A percentile compares a stretch with the other conserved stretches of the same genome.
Conservation (phyloP, 1,284 basidiomycete genomes). For the Bjerkandera adusta region DNA sequence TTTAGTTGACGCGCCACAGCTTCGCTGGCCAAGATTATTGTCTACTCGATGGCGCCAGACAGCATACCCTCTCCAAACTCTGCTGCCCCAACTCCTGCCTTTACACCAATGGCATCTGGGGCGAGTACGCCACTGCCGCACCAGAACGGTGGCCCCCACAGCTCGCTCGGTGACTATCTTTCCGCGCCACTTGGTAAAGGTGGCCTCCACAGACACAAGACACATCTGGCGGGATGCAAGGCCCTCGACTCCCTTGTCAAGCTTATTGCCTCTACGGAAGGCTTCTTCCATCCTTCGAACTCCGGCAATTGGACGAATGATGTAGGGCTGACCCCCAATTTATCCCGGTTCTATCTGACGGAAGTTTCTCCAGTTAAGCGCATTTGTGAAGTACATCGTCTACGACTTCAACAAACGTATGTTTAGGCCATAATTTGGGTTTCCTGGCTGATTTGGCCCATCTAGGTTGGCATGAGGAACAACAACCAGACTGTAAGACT, state of each 20-base stretch:
- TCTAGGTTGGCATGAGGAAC: conserved; percentile 80
- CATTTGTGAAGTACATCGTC: conserved; percentile 85
- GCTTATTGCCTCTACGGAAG: conserved; percentile 87
- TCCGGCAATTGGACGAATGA: conserved; percentile 70
- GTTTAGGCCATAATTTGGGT: conserved; percentile 6
- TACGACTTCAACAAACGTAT: conserved; percentile 85
- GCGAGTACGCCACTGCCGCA: conserved; percentile 55
- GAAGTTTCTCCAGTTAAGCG: conserved; percentile 51
- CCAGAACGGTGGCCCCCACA: conserved; percentile 26
- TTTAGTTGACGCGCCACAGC: conserved; percentile 37
- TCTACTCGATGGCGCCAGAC: conserved; percentile 88
- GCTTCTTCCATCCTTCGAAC: conserved; percentile 84
- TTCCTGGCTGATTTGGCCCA: no score
- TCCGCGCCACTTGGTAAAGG: conserved; percentile 51
- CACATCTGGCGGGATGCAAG: conserved; percentile 82
- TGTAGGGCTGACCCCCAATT: conserved; percentile 38
- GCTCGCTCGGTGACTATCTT: conserved; percentile 56
- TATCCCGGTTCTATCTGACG: conserved; percentile 1
- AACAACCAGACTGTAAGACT: conserved; percentile 80
- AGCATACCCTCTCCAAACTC: conserved; percentile 53
- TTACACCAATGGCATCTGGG: conserved; percentile 63
- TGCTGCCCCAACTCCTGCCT: conserved; percentile 54
- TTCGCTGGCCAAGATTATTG: conserved; percentile 83
- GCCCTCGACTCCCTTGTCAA: conserved; percentile 84
- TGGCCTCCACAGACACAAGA: conserved; percentile 35